Conservation (phyloP, 306 rosid species). For the Vigna hirtella region DNA sequence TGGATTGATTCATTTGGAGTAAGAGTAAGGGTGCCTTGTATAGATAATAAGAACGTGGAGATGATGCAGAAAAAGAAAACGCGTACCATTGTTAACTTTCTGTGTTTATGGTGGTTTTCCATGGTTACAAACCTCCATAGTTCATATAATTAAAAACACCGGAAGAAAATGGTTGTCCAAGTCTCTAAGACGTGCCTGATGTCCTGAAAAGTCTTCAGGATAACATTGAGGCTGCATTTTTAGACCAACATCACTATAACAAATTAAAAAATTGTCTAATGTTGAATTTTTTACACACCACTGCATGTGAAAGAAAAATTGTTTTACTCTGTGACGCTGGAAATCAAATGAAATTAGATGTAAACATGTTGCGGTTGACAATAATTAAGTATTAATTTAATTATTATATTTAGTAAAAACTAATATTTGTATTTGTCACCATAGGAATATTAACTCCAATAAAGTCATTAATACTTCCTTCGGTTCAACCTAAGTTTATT, state of each 20-base stretch:
- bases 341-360: no score
- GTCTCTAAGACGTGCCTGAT: not conserved
- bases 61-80: slow-evolving; percentile 1
- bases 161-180: not conserved
- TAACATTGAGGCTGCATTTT: not conserved
- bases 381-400: no score
- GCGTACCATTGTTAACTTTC: not conserved
- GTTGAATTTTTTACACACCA: not conserved
- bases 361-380: no score
- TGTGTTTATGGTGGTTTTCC: not conserved
- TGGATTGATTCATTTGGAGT: slow-evolving; percentile 16
- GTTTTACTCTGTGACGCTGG: not conserved
- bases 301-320: not conserved
- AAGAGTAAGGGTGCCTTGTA: not conserved
- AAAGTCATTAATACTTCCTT: no score
- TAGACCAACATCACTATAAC: not conserved
- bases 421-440: no score
- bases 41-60: not conserved
- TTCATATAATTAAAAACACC: not conserved
- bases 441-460: no score
- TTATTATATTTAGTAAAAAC: no score
- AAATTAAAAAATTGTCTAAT: not conserved
- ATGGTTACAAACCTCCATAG: not conserved
- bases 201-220: not conserved
- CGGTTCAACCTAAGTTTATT: no score